Conservation (phyloP, 805 yeast genomes). For the Wickerhamiella parazyma region DNA sequence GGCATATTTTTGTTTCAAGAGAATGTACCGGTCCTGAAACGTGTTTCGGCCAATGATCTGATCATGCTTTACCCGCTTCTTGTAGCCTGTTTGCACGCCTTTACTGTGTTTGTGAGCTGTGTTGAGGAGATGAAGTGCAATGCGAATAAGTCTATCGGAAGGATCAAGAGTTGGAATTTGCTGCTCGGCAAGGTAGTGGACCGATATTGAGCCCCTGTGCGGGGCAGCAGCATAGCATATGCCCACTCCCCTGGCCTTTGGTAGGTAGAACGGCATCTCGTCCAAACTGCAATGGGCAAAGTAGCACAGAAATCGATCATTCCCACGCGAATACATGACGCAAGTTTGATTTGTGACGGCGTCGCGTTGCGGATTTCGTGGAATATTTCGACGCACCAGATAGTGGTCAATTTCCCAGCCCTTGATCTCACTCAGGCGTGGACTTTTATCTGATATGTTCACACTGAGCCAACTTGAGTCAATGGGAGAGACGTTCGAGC, state of each 20-base stretch:
- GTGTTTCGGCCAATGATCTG: conserved; percentile 65
- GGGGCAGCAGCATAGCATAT: too few relatives aligned
- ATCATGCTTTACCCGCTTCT: conserved; percentile 81
- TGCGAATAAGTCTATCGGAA: conserved; percentile 55
- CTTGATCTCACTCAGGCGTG: conserved; percentile 8
- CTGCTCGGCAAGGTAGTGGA: conserved; percentile 52
- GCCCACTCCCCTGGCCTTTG: conserved; percentile 69
- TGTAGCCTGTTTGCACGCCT: conserved; percentile 75
- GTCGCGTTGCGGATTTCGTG: conserved; percentile 82
- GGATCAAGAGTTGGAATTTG: conserved; percentile 10
- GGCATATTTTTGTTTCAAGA: conserved; percentile 71
- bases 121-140: conserved; percentile 63
- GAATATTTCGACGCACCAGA: conserved; percentile 76
- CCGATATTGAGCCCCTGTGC: conserved; percentile 29
- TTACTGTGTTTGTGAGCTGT: conserved; percentile 73
- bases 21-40: conserved; percentile 71
- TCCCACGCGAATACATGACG: conserved; percentile 29
- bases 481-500: not conserved
- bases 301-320: conserved; percentile 46
- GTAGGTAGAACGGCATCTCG: conserved; percentile 79
- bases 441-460: conserved; percentile 9
- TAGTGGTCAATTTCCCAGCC: conserved; percentile 9
- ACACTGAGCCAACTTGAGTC: conserved; percentile 10
- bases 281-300: conserved; percentile 57
- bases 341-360: conserved; percentile 77